Percentiles rank a stretch among this genome's conserved stretches.
Evolutionary conservation across 129 eudicot genomes (phyloP).

Genomic region (Pittosporum tobira): DNA sequence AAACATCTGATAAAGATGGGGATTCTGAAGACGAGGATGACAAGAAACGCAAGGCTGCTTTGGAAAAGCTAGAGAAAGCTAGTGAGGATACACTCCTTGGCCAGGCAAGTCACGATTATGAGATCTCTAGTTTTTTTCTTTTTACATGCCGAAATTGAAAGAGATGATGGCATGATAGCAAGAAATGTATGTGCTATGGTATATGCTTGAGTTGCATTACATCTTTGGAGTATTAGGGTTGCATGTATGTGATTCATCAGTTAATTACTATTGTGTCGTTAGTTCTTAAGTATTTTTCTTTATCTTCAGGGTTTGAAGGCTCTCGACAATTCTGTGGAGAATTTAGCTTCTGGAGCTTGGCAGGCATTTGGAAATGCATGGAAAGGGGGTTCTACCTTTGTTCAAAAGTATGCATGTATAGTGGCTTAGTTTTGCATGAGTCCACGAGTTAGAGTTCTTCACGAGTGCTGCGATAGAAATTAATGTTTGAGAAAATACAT

Average conservation of each 20-base stretch:
- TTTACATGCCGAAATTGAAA: neutral
- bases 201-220: neutral
- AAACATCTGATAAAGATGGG: slow-evolving; percentile 43
- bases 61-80: slow-evolving; percentile 73
- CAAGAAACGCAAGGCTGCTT: slow-evolving; percentile 59
- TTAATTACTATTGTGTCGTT: slow-evolving; percentile 1
- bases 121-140: neutral
- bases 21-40: slow-evolving; percentile 67
- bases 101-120: slow-evolving; percentile 49
- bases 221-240: neutral
- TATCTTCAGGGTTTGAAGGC: slow-evolving; percentile 69
- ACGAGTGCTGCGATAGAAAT: too few relatives aligned
- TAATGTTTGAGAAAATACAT: neutral
- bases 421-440: neutral
- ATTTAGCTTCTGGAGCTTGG: slow-evolving; percentile 94
- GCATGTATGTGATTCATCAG: neutral
- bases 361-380: slow-evolving; percentile 84
- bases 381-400: slow-evolving; percentile 68
- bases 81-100: slow-evolving; percentile 84
- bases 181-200: slow-evolving; percentile 4
- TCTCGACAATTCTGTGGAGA: slow-evolving; percentile 69
- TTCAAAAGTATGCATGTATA: slow-evolving; percentile 50
- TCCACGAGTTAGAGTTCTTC: neutral
- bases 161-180: neutral
- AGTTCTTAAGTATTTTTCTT: too few relatives aligned